Conservation (phyloP, 306 rosid species). For the Vigna unguiculata region DNA sequence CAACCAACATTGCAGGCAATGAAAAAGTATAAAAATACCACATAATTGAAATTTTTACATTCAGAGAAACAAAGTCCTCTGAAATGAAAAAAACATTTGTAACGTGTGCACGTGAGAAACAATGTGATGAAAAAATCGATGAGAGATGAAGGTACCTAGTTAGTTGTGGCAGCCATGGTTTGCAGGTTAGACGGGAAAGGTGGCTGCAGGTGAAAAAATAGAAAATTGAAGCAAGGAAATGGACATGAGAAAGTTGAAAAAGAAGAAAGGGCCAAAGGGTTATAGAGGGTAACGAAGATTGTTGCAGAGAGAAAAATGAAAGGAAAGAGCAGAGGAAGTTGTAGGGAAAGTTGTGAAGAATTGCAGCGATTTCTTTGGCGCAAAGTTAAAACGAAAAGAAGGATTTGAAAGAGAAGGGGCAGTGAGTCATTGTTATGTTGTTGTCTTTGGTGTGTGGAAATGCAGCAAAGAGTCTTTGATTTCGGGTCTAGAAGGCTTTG, state of each 20-base stretch:
- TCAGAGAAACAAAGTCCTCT: neutral
- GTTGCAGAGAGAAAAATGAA: neutral
- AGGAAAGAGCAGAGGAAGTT: slow-evolving; percentile 32
- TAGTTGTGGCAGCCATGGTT: slow-evolving; percentile 18
- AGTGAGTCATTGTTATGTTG: neutral
- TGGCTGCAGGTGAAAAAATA: neutral
- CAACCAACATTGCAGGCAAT: neutral
- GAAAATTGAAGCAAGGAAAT: neutral
- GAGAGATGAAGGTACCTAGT: neutral
- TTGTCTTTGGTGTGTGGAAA: slow-evolving; percentile 15
- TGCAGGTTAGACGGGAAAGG: neutral
- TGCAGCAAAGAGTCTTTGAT: slow-evolving; percentile 33
- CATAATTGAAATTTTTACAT: neutral
- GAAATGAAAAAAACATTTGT: neutral
- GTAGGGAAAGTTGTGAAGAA: slow-evolving; percentile 31
- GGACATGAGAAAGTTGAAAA: neutral
- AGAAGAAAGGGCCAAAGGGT: neutral
- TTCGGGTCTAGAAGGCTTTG: slow-evolving; percentile 18
- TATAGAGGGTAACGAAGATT: neutral
- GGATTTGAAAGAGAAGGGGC: slow-evolving; percentile 25
- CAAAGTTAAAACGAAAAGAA: slow-evolving; percentile 36
- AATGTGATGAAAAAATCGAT: neutral
- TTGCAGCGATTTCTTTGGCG: slow-evolving; percentile 10
- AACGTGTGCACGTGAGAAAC: neutral
- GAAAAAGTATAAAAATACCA: neutral